phyloP scores from a whole-genome alignment of 202 grass and related monocot genomes.

The Saccharum hybrid region DNA sequence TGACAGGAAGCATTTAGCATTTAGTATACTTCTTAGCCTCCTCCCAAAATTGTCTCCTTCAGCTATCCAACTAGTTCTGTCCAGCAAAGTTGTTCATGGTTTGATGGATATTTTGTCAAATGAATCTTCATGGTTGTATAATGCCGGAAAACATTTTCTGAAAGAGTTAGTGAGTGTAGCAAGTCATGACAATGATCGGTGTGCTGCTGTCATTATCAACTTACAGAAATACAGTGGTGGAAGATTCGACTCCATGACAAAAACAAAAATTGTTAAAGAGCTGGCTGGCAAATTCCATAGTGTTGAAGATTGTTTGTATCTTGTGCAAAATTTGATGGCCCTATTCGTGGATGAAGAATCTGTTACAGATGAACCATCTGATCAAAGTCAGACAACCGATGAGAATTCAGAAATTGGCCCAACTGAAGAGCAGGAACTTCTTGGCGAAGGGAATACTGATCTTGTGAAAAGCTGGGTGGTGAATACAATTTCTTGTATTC shows the following conservation, averaged over 20 bases:
- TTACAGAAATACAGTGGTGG: conserved; percentile 86
- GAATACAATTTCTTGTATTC: conserved; percentile 83
- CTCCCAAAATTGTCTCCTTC: conserved; percentile 74
- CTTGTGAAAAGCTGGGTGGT: conserved; percentile 89
- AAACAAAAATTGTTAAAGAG: conserved; percentile 79
- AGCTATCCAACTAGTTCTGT: conserved; percentile 71
- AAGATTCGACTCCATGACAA: conserved; percentile 82
- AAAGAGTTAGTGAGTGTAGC: conserved; percentile 68
- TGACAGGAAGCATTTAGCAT: conserved; percentile 86
- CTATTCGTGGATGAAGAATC: conserved; percentile 87
- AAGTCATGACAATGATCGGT: conserved; percentile 69
- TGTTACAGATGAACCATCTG: conserved; percentile 86
- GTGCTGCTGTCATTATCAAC: conserved; percentile 73
- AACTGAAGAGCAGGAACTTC: conserved; percentile 70
- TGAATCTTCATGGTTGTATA: conserved; percentile 79
- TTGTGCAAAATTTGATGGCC: conserved; percentile 86
- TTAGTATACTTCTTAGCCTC: conserved; percentile 72
- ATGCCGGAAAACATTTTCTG: conserved; percentile 86
- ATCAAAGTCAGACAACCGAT: conserved; percentile 98
- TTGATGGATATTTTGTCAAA: conserved; percentile 92
- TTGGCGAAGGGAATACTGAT: conserved; percentile 62
- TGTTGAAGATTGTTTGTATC: conserved; percentile 70
- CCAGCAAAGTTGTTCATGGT: conserved; percentile 84
- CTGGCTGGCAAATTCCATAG: conserved; percentile 65
- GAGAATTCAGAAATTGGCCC: conserved; percentile 82